Base-by-base conservation (phyloP, 78 protist genomes). In the Protostelium mycophagum region DNA sequence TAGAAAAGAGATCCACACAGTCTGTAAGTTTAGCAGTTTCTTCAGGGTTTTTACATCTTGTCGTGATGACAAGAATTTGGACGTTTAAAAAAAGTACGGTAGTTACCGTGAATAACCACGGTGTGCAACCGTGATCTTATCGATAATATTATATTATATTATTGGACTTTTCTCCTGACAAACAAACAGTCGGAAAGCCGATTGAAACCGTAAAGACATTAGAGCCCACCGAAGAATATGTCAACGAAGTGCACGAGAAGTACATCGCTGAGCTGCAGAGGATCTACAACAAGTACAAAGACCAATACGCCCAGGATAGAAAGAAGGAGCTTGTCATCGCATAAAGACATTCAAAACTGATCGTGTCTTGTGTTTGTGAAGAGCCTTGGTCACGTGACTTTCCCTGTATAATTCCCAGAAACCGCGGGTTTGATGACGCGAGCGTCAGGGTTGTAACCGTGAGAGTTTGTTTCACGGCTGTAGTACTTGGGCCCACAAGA, bases 1-100 rank as follows among this genome's bases (percentile, higher is more conserved):
- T 1, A 38, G 94, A 36, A 63, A 86, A 5, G 35, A 51, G 28
- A 88, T 92, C 38, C 88, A 36, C 28, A 51, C 94, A 1, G 94
- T 92, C 29, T 35, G 90, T 88, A 38, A 83, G 90, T 88, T 1
- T 86, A 5, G 36, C 37, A 85, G 5, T 16, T 25, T 85, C n/a
- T 36, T 85, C 86, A 23, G 34, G 36, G 16, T 85, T 5, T 85
- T 16, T 85, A 85, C 16, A 51, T 51, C 31, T 51, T 5, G 16
- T 51, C 31, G 16, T 16, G 73, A 51, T 51, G 73, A 51, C 73
- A 16, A 51, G n/a, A n/a, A n/a, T n/a, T n/a, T n/a, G n/a, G n/a
- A n/a, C n/a, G n/a, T n/a, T n/a, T n/a, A n/a, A n/a, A n/a, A n/a
- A n/a, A n/a, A n/a, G n/a, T n/a, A n/a, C n/a, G n/a, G n/a, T n/a